These are phyloP conservation scores for Trichothecium sympodiale DNA, from an alignment of 2,329 filamentous ascomycete species.

Conservation along the genomic window DNA sequence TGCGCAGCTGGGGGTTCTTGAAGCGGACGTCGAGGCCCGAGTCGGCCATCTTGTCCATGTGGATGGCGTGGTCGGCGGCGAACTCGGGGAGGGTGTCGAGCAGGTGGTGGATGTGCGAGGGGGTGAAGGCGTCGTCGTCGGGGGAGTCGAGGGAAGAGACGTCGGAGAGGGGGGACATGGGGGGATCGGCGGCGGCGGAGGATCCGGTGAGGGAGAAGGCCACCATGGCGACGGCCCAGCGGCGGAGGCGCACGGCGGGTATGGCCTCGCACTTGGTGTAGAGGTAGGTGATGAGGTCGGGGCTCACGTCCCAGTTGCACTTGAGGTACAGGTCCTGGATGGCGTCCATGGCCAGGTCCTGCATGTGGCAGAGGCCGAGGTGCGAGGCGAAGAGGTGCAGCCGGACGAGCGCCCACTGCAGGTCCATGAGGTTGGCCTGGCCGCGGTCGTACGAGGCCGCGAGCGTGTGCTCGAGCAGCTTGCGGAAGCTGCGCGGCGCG, in stretches of 20 bases:
- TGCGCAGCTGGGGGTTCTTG: slow-evolving; percentile 50
- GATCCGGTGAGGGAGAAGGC: slow-evolving; percentile 39
- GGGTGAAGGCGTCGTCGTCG: slow-evolving; percentile 5
- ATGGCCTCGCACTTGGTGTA: slow-evolving; percentile 41
- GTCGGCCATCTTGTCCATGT: slow-evolving; percentile 39
- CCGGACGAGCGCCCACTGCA: slow-evolving; percentile 46
- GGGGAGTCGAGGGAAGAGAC: slow-evolving; percentile 8
- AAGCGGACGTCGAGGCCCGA: slow-evolving; percentile 39
- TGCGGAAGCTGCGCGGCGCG: slow-evolving; percentile 26
- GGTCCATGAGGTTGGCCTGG: slow-evolving; percentile 20
- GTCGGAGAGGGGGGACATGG: slow-evolving; percentile 14
- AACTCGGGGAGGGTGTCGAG: slow-evolving; percentile 35
- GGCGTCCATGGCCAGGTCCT: slow-evolving; percentile 47
- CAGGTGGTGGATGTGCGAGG: slow-evolving; percentile 28
- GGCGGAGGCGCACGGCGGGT: slow-evolving; percentile 39
- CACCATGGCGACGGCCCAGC: slow-evolving; percentile 50
- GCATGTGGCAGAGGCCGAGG: slow-evolving; percentile 36
- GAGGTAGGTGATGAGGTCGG: slow-evolving; percentile 37
- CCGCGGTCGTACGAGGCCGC: slow-evolving; percentile 16
- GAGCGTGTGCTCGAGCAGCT: slow-evolving; percentile 30
- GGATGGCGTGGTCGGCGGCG: slow-evolving; percentile 36
- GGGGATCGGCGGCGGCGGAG: slow-evolving; percentile 9
- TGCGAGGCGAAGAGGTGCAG: slow-evolving; percentile 46
- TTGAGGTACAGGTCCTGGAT: slow-evolving; percentile 48
- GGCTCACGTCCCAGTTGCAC: slow-evolving; percentile 46